Evolutionary conservation across 2,329 filamentous ascomycete species (phyloP).

Genomic region (Ilyonectria destructans): DNA sequence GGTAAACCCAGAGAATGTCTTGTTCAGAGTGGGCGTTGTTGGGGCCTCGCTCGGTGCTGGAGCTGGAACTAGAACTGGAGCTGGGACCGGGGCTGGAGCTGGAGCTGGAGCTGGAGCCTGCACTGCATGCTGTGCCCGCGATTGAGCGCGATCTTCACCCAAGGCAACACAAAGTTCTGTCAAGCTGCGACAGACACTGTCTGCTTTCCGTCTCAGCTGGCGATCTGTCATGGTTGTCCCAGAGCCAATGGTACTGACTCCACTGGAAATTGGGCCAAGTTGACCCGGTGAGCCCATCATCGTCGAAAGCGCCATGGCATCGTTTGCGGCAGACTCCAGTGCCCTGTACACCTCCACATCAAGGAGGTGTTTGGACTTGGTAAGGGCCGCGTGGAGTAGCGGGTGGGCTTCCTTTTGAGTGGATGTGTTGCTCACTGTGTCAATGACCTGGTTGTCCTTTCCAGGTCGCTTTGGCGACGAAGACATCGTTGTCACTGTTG

Average conservation of each 20-base stretch:
- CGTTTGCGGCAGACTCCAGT: constrained; percentile 85
- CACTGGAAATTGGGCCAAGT: constrained; percentile 78
- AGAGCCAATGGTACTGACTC: constrained; percentile 74
- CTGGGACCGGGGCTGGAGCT: constrained; percentile 15
- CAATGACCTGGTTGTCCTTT: constrained; percentile 44
- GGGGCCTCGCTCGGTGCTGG: constrained; percentile 48
- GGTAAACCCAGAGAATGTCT: constrained; percentile 56
- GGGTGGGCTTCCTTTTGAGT: constrained; percentile 78
- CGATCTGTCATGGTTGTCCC: constrained; percentile 78
- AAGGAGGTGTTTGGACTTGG: constrained; percentile 82
- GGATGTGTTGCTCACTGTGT: constrained; percentile 61
- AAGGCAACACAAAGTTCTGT: constrained; percentile 94
- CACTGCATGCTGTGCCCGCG: constrained; percentile 50
- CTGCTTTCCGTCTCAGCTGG: constrained; percentile 89
- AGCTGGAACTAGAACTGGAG: constrained; percentile 10
- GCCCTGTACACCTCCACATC: constrained; percentile 82
- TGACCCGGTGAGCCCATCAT: constrained; percentile 84
- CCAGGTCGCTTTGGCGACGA: constrained; percentile 84
- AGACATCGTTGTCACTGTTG: constrained; percentile 91
- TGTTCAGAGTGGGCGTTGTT: constrained; percentile 64
- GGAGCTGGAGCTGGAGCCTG: constrained; percentile 23
- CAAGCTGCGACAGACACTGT: constrained; percentile 92
- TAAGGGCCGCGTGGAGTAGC: constrained; percentile 84
- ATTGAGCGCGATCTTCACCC: constrained; percentile 70
- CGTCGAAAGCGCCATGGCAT: constrained; percentile 84